Conservation (phyloP, 192 early-diverging fungal genomes). For the Cetraspora pellucida region DNA sequence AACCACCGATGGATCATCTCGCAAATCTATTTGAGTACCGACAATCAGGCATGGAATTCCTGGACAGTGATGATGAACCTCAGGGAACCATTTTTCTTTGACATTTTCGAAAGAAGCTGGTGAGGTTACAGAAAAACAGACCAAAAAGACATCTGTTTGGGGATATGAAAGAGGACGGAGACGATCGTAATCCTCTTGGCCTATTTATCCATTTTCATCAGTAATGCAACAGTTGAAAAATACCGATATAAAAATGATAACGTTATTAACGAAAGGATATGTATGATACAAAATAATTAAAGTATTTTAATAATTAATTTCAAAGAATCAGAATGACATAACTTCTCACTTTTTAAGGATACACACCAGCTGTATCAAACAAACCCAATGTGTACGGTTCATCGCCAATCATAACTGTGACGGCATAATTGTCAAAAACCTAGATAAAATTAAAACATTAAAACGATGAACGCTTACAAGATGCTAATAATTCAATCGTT, state of each 20-base stretch:
- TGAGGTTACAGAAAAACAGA: conserved; percentile 91
- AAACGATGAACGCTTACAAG: background rate
- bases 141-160: conserved; percentile 95
- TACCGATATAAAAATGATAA: background rate
- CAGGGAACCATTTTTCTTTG: conserved; percentile 94
- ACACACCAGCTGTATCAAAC: conserved; percentile 88
- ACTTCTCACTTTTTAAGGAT: background rate
- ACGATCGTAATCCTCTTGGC: conserved; percentile 95
- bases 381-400: conserved; percentile 95
- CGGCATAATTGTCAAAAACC: conserved; percentile 97
- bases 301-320: no score
- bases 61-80: conserved; percentile 94
- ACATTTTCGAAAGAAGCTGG: conserved; percentile 94
- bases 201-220: conserved; percentile 38
- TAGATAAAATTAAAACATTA: conserved; percentile 35
- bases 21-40: conserved; percentile 86
- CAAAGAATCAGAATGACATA: no score
- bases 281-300: no score
- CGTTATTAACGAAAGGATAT: no score
- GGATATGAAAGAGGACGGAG: conserved; percentile 92
- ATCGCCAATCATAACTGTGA: conserved; percentile 97
- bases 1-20: conserved; percentile 78
- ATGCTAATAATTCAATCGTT: background rate
- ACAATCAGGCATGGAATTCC: conserved; percentile 93
- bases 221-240: background rate